Conservation (phyloP, 208 protist genomes). For the Strigomonas oncopelti region DNA sequence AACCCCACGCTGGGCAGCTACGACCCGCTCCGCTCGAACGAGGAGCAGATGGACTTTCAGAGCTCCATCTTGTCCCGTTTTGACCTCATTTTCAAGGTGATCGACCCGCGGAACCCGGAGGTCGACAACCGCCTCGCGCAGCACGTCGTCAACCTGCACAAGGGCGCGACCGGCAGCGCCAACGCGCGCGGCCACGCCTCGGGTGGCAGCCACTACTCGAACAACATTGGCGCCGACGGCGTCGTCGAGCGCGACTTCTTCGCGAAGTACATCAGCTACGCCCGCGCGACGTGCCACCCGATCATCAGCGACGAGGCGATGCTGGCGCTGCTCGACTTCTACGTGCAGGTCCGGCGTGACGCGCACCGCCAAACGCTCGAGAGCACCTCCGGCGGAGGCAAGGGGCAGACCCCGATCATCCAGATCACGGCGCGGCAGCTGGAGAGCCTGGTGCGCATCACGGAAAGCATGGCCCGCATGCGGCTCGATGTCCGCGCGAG, state of each 20-base stretch:
- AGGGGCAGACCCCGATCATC: slow-evolving; percentile 68
- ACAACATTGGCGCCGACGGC: slow-evolving; percentile 20
- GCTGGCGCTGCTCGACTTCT: slow-evolving; percentile 93
- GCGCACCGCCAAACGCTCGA: slow-evolving; percentile 77
- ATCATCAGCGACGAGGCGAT: slow-evolving; percentile 91
- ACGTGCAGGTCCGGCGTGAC: slow-evolving; percentile 91
- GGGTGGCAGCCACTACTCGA: slow-evolving; percentile 44
- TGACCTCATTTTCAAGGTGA: slow-evolving; percentile 99
- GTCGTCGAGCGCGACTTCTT: slow-evolving; percentile 81
- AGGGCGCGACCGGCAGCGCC: slow-evolving; percentile 66
- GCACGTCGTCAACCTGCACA: slow-evolving; percentile 97
- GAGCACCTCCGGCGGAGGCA: slow-evolving; percentile 20
- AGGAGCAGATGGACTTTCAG: slow-evolving; percentile 95
- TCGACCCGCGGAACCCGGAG: slow-evolving; percentile 94
- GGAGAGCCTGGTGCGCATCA: slow-evolving; percentile 95
- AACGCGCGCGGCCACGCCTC: slow-evolving; percentile 9
- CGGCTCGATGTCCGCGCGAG: slow-evolving; percentile 83
- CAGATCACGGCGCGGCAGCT: slow-evolving; percentile 96
- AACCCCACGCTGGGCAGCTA: slow-evolving; percentile 97
- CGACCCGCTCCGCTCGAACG: slow-evolving; percentile 84
- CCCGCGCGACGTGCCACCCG: slow-evolving; percentile 82
- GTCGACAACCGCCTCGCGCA: slow-evolving; percentile 91
- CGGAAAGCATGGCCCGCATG: slow-evolving; percentile 97
- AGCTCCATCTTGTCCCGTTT: slow-evolving; percentile 99
- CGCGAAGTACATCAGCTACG: slow-evolving; percentile 96